Base-by-base conservation (phyloP, 805 yeast genomes). In the Alloascoidea hylecoeti region DNA sequence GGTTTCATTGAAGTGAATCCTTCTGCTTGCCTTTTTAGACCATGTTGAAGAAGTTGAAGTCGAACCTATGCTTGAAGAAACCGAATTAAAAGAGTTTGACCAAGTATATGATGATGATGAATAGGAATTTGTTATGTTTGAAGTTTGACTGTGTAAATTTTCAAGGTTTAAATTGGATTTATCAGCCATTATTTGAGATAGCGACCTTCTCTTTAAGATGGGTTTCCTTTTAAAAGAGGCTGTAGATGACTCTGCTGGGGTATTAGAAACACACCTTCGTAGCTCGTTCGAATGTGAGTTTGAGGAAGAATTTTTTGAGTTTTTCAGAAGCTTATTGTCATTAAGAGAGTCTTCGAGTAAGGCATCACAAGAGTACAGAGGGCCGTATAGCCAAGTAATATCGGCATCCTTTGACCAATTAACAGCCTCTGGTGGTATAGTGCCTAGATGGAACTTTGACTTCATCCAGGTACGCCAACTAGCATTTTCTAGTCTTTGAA, bases 351-450 rank as follows among this genome's bases (percentile, higher is more conserved):
- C n/a, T n/a, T n/a, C n/a, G n/a, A n/a, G n/a, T n/a, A n/a, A n/a
- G n/a, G n/a, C n/a, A n/a, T n/a, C n/a, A n/a, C n/a, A n/a, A n/a
- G n/a, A n/a, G n/a, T n/a, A 12, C 32, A 34, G 6, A 1, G 94
- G 94, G 2, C 94, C 94, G 58, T 80, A 82, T 5, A 82, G 63
- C 94, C 94, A 82, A 2, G 89, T 79, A 4, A 82, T 88, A 54
- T 82, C 94, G 32, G 75, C 70, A 44, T 82, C 94, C 54, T 82
- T 82, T 18, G 78, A 70, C 94, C 94, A 82, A 50, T 82, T 81
- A 23, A 82, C 75, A 30, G 68, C 66, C 49, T 78, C 84, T 1
- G 94, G 94, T n/a, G 81, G 72, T 4, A 82, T 75, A 0, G 92
- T 82, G 9, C 13, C 72, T 80, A 46, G 68, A 72, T 58, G 63